phyloP scores from a whole-genome alignment of 2,329 filamentous ascomycete species.

The Xylaria sp. region DNA sequence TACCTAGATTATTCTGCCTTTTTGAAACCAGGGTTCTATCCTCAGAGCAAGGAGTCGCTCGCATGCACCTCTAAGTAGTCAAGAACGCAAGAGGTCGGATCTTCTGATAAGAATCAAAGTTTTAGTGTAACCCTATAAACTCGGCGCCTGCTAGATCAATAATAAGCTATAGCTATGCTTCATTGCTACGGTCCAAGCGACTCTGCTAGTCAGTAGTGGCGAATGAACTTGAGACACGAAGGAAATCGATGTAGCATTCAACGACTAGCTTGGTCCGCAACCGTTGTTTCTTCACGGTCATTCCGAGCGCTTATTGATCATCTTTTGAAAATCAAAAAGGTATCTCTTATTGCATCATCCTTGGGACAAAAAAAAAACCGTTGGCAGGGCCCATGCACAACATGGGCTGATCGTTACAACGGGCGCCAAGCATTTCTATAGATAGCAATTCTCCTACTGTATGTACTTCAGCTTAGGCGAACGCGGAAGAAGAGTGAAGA shows the following conservation, averaged over 20 bases:
- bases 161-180: not conserved
- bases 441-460: slow-evolving; percentile 8
- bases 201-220: not conserved
- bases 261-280: not conserved
- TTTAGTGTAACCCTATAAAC: not conserved
- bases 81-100: slow-evolving; percentile 1
- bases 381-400: not conserved
- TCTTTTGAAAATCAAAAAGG: not conserved
- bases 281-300: not conserved
- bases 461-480: slow-evolving; percentile 13
- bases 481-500: not conserved
- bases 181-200: slow-evolving; percentile 1
- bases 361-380: not conserved
- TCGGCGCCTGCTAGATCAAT: not conserved
- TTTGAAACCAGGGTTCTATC: not conserved
- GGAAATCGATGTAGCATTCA: too few species aligned
- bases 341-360: not conserved
- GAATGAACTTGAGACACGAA: slow-evolving; percentile 8
- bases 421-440: slow-evolving; percentile 17
- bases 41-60: slow-evolving; percentile 1
- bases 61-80: not conserved
- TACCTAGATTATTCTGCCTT: not conserved
- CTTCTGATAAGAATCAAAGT: not conserved
- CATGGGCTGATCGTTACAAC: not conserved
- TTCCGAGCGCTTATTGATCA: not conserved